Conservation (phyloP, 2,329 filamentous ascomycete genomes). For the Fusarium chlamydosporum region DNA sequence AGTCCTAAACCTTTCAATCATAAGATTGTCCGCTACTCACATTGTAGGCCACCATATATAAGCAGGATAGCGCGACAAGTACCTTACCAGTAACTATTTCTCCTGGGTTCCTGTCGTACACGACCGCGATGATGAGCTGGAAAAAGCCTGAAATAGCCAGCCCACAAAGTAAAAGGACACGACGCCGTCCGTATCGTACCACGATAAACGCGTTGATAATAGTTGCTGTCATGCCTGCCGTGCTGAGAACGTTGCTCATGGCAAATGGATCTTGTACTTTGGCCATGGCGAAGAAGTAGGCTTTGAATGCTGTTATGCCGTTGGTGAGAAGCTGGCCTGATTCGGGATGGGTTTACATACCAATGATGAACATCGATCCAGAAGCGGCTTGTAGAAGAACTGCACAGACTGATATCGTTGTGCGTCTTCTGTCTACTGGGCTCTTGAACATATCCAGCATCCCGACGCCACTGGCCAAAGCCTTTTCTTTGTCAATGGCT, state of each 20-base stretch:
- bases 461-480: slow-evolving; percentile 27
- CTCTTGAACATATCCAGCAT: slow-evolving; percentile 44
- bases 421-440: slow-evolving; percentile 38
- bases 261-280: slow-evolving; percentile 44
- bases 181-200: slow-evolving; percentile 39
- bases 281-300: slow-evolving; percentile 48
- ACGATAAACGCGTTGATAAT: slow-evolving; percentile 45
- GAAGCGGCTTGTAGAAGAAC: slow-evolving; percentile 43
- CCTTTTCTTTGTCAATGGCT: slow-evolving; percentile 36
- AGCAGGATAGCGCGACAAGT: slow-evolving; percentile 42
- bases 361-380: slow-evolving; percentile 47
- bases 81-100: slow-evolving; percentile 34
- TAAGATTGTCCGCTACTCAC: not conserved
- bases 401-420: slow-evolving; percentile 36
- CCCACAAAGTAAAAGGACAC: slow-evolving; percentile 27
- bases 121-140: slow-evolving; percentile 42
- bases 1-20: accelerated
- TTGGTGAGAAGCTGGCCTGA: accelerated
- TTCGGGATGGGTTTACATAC: not conserved
- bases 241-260: slow-evolving; percentile 47
- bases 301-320: slow-evolving; percentile 36
- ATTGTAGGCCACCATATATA: slow-evolving; percentile 46
- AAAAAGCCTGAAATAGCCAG: slow-evolving; percentile 37
- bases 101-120: slow-evolving; percentile 40
- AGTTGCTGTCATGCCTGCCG: slow-evolving; percentile 39